Evolutionary conservation across 805 yeast species (phyloP).

Genomic region (Scheffersomyces ergatensis): DNA sequence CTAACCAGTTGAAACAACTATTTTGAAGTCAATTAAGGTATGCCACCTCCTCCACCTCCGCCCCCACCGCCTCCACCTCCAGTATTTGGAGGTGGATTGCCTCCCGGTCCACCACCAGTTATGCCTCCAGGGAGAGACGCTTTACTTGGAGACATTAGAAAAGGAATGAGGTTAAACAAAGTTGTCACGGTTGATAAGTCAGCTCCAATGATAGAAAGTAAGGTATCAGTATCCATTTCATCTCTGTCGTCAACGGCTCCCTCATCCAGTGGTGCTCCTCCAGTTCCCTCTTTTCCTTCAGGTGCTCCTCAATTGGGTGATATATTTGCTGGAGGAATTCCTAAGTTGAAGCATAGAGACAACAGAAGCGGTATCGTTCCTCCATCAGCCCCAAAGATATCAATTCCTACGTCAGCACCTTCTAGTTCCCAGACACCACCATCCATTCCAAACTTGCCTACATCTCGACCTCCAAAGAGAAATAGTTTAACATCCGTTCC

Average conservation of each 20-base stretch:
- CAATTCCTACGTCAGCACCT: constrained; percentile 13
- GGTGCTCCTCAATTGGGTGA: constrained; percentile 59
- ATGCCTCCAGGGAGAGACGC: constrained; percentile 38
- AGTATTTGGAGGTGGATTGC: constrained; percentile 7
- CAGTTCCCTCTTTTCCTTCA: constrained; percentile 23
- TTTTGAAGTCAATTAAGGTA: constrained; percentile 1
- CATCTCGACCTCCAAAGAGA: constrained; percentile 9
- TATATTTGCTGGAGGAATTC: constrained; percentile 77
- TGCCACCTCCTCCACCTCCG: constrained; percentile 17
- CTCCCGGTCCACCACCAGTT: constrained; percentile 20
- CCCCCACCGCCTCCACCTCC: constrained; percentile 31
- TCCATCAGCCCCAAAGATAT: constrained; percentile 36
- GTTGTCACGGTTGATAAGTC: constrained; percentile 45
- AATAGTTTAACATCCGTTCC: constrained; percentile 8
- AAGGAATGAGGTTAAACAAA: constrained; percentile 43
- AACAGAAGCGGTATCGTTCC: constrained; percentile 37
- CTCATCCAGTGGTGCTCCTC: constrained; percentile 13
- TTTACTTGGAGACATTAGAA: constrained; percentile 78
- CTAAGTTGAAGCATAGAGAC: constrained; percentile 54
- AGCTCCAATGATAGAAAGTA: constrained; percentile 56
- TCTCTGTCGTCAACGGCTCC: constrained; percentile 13
- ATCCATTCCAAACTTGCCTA: constrained; percentile 9
- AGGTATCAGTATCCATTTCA: constrained; percentile 35
- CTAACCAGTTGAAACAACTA: not conserved
- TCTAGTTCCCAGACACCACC: constrained; percentile 1